These are phyloP conservation scores for Phytopythium oedochilum DNA, from an alignment of 352 stramenopile genomes.

Conservation along the genomic window DNA sequence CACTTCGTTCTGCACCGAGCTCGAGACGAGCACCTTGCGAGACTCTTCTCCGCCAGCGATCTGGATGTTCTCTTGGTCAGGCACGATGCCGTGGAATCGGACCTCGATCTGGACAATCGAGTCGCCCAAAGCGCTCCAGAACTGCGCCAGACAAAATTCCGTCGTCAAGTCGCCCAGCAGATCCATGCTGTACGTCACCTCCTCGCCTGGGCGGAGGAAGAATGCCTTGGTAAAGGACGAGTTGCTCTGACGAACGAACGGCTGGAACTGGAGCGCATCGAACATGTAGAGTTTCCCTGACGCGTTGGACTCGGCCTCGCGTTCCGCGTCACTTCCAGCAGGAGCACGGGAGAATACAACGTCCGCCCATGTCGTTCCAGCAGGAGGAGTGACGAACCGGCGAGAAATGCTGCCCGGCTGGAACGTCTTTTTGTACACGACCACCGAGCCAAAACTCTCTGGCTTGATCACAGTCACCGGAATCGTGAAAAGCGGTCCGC, in stretches of 20 bases:
- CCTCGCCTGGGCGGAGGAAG: slow-evolving; percentile 57
- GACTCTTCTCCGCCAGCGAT: slow-evolving; percentile 62
- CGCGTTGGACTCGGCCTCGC: slow-evolving; percentile 58
- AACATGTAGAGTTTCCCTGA: slow-evolving; percentile 81
- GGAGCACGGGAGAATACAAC: slow-evolving; percentile 61
- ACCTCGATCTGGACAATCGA: slow-evolving; percentile 79
- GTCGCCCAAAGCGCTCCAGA: slow-evolving; percentile 85
- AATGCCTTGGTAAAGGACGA: slow-evolving; percentile 70
- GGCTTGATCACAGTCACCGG: slow-evolving; percentile 90
- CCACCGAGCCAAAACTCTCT: slow-evolving; percentile 33
- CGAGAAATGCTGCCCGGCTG: slow-evolving; percentile 65
- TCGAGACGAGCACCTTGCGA: slow-evolving; percentile 73
- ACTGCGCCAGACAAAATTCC: slow-evolving; percentile 88
- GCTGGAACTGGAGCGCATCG: slow-evolving; percentile 87
- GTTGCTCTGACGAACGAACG: slow-evolving; percentile 75
- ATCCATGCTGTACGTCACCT: slow-evolving; percentile 68
- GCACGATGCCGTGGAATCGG: slow-evolving; percentile 81
- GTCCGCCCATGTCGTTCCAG: slow-evolving; percentile 83
- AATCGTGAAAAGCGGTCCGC: slow-evolving; percentile 85
- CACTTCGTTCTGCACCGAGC: slow-evolving; percentile 71
- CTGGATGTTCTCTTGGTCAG: slow-evolving; percentile 52
- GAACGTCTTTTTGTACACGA: slow-evolving; percentile 45
- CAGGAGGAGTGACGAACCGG: slow-evolving; percentile 77
- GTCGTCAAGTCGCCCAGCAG: slow-evolving; percentile 72
- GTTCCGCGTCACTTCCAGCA: slow-evolving; percentile 19